A percentile compares a stretch with the other conserved stretches of the same genome.
phyloP scores from a whole-genome alignment of 177 flowering plant genomes.

The Telopea speciosissima region DNA sequence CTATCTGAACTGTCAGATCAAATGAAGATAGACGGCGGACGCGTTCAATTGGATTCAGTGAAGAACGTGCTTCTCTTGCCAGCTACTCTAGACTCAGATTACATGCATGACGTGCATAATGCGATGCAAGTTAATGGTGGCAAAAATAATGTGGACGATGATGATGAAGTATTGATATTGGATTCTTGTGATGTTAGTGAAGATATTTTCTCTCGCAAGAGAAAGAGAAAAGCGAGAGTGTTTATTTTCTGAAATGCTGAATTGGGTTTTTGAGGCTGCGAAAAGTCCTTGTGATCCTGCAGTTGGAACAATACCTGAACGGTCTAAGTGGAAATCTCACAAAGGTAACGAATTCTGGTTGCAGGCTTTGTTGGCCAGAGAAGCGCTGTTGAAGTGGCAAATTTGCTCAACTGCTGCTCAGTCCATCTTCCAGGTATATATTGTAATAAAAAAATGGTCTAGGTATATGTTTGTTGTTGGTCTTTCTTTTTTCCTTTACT shows the following conservation, averaged over 20 bases:
- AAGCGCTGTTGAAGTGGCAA: conserved; percentile 25
- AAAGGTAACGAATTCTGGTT: conserved; percentile 36
- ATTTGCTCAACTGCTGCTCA: conserved; percentile 16
- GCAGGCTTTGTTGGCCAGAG: conserved; percentile 40
- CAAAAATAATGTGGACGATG: conserved; percentile 13
- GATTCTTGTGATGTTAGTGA: conserved; percentile 17
- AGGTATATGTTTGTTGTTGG: conserved; percentile 2
- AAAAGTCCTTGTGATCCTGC: conserved; percentile 39
- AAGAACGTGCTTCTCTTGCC: conserved; percentile 8
- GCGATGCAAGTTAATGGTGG: background rate
- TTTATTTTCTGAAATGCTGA: conserved; percentile 34
- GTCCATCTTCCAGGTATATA: conserved; percentile 40
- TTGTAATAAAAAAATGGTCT: background rate
- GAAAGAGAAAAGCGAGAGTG: conserved; percentile 44
- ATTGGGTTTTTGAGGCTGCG: conserved; percentile 51
- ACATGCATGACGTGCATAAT: background rate
- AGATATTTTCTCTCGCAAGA: conserved; percentile 28
- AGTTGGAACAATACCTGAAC: conserved; percentile 20
- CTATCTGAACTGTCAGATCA: conserved; percentile 6
- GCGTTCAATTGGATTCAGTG: background rate
- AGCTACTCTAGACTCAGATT: background rate
- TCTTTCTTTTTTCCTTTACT: conserved; percentile 7
- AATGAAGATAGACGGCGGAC: conserved; percentile 10
- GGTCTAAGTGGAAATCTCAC: conserved; percentile 23
- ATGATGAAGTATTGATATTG: conserved; percentile 13